These are phyloP conservation scores for Pseudogymnoascus sp. DNA, from an alignment of 2,329 filamentous ascomycete genomes.

Conservation along the genomic window DNA sequence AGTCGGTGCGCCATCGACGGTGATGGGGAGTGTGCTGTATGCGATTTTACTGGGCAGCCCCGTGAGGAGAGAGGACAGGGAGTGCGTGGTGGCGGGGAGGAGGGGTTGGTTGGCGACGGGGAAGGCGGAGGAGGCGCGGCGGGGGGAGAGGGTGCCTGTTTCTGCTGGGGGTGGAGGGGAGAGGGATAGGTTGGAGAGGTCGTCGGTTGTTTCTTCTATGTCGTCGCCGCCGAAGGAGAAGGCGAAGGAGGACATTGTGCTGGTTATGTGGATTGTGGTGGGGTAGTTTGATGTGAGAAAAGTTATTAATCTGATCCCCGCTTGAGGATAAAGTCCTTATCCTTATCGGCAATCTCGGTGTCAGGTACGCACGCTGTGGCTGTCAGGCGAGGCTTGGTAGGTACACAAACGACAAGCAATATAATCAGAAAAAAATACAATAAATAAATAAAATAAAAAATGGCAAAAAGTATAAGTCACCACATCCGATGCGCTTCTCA, in stretches of 20 bases:
- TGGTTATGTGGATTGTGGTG: background rate
- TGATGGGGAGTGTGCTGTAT: slow-evolving; percentile 54
- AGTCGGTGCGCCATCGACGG: slow-evolving; percentile 47
- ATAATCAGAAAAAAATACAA: background rate
- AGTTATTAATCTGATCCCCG: slow-evolving; percentile 4
- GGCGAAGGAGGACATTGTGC: slow-evolving; percentile 26
- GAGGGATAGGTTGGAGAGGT: slow-evolving; percentile 5
- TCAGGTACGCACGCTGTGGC: background rate
- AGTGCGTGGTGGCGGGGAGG: slow-evolving; percentile 46
- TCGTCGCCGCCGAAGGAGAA: slow-evolving; percentile 58
- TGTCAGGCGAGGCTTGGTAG: background rate
- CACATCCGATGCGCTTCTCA: slow-evolving; percentile 8
- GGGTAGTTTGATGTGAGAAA: slow-evolving; percentile 4
- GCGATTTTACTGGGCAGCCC: slow-evolving; percentile 66
- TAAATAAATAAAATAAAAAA: background rate
- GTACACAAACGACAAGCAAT: background rate
- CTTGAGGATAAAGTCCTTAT: slow-evolving; percentile 1
- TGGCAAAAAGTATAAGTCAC: slow-evolving; percentile 7
- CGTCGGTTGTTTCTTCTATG: slow-evolving; percentile 40
- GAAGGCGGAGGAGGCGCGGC: slow-evolving; percentile 40
- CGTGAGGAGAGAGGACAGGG: slow-evolving; percentile 43
- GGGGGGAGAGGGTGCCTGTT: slow-evolving; percentile 22
- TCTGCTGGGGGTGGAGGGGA: slow-evolving; percentile 24
- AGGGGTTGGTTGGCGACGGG: slow-evolving; percentile 54
- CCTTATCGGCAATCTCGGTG: background rate